Conservation (phyloP, 106 monocot species). For the Dendrobium catenatum region DNA sequence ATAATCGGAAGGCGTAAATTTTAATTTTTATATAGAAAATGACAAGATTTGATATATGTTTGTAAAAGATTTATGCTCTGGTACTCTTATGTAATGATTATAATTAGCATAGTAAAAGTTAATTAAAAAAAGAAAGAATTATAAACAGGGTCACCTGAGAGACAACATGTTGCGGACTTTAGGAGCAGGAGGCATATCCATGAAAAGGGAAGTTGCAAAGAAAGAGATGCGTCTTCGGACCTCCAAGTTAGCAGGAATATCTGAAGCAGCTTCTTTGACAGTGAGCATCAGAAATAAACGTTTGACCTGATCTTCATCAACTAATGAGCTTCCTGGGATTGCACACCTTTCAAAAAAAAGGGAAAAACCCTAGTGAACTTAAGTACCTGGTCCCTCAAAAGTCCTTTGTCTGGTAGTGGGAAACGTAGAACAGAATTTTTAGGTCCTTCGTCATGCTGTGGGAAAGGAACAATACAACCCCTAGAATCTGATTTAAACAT, state of each 20-base stretch:
- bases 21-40: background rate
- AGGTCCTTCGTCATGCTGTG: background rate
- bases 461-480: background rate
- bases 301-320: constrained; percentile 35
- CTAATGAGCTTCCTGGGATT: constrained; percentile 7
- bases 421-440: constrained; percentile 20
- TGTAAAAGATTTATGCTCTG: background rate
- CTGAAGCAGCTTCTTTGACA: constrained; percentile 47
- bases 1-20: background rate
- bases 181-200: constrained; percentile 64
- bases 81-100: background rate
- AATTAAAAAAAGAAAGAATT: background rate
- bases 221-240: constrained; percentile 66
- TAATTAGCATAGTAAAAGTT: background rate
- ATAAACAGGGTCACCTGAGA: constrained; percentile 38
- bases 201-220: constrained; percentile 73
- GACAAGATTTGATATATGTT: background rate
- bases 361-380: background rate
- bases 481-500: constrained; percentile 37
- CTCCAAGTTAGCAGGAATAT: constrained; percentile 60
- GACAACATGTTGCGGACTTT: constrained; percentile 66
- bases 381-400: constrained; percentile 39
- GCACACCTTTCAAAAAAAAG: background rate
- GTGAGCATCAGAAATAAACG: constrained; percentile 58
- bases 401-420: constrained; percentile 37